Percentiles rank a stretch among this genome's conserved stretches.
These are phyloP conservation scores for Plantago rigida DNA, from an alignment of 305 asterid genomes.

Conservation along the genomic window DNA sequence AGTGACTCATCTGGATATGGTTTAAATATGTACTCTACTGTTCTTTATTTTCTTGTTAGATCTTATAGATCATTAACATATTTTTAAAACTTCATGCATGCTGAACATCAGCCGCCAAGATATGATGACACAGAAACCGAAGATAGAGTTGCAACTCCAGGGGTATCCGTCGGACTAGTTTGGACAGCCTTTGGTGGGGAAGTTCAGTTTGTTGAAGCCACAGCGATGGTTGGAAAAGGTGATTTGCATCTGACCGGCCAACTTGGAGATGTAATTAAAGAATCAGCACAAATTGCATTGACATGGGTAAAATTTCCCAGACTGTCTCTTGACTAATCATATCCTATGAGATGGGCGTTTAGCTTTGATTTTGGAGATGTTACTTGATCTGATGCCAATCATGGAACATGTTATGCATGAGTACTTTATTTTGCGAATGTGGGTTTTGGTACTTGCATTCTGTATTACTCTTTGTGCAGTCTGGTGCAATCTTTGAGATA, in stretches of 20 bases:
- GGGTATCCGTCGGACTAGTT: constrained; percentile 88
- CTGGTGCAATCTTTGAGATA: too few species aligned
- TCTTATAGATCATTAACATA: constrained; percentile 7
- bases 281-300: constrained; percentile 96
- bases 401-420: neutral
- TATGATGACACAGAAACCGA: constrained; percentile 84
- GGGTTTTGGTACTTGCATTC: constrained; percentile 16
- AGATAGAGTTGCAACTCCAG: constrained; percentile 84
- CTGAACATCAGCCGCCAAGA: constrained; percentile 67
- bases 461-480: too few species aligned
- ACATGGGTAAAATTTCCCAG: constrained; percentile 68
- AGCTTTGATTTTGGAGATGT: neutral
- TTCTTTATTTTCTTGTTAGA: constrained; percentile 16
- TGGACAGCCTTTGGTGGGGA: constrained; percentile 97
- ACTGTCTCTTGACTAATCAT: constrained; percentile 8
- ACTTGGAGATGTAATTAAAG: constrained; percentile 96
- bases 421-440: neutral
- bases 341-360: constrained; percentile 20
- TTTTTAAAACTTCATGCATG: constrained; percentile 24
- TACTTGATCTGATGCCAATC: neutral
- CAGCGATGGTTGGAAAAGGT: constrained; percentile 87
- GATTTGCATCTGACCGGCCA: constrained; percentile 97
- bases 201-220: constrained; percentile 96
- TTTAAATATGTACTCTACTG: neutral
- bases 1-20: constrained; percentile 16